A percentile compares a stretch with the other conserved stretches of the same genome.
phyloP scores from a whole-genome alignment of 352 stramenopile species.

The Proteromonas lacertae region DNA sequence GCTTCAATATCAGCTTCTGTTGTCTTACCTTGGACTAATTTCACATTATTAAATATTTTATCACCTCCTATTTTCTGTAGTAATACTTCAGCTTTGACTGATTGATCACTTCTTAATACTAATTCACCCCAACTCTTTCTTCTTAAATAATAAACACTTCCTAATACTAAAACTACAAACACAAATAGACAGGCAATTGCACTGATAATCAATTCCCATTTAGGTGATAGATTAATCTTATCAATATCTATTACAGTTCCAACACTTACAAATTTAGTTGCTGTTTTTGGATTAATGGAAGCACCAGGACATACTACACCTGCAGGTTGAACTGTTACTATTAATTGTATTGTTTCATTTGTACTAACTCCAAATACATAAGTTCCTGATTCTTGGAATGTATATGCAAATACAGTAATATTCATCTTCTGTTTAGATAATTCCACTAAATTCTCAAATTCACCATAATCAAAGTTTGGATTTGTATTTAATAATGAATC shows the following conservation, averaged over 20 bases:
- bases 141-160: slow-evolving; percentile 9
- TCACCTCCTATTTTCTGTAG: too few relatives aligned
- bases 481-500: too few relatives aligned
- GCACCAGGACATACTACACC: too few relatives aligned
- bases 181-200: slow-evolving; percentile 28
- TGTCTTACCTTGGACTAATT: too few relatives aligned
- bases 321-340: slow-evolving; percentile 43
- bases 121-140: slow-evolving; percentile 8
- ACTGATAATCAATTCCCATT: slow-evolving; percentile 37
- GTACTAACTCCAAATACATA: slow-evolving; percentile 52
- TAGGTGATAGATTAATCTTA: slow-evolving; percentile 37
- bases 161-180: slow-evolving; percentile 22
- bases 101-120: too few relatives aligned
- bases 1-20: too few relatives aligned
- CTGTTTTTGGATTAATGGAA: slow-evolving; percentile 19
- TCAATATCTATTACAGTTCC: slow-evolving; percentile 26
- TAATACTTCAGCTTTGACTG: too few relatives aligned
- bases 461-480: slow-evolving; percentile 41
- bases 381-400: slow-evolving; percentile 31
- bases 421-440: slow-evolving; percentile 20
- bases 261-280: slow-evolving; percentile 29
- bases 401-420: slow-evolving; percentile 37
- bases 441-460: slow-evolving; percentile 27
- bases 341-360: slow-evolving; percentile 20
- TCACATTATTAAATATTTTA: too few relatives aligned